Conservation (phyloP, 2,329 filamentous ascomycete species). For the Ophiostoma australiae region DNA sequence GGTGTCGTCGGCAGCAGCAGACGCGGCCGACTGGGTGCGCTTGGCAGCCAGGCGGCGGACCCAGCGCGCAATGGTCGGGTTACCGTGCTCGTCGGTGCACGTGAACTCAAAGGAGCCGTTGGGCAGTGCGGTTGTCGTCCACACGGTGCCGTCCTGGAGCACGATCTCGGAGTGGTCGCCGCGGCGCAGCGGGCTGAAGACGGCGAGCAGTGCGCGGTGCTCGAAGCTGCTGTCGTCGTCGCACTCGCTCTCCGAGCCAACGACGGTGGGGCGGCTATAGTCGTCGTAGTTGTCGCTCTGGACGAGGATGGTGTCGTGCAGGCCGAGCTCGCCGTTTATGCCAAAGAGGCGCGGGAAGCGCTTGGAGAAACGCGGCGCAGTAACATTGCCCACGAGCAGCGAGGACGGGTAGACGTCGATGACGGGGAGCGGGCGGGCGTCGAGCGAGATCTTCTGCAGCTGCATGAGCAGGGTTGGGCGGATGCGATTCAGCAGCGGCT, state of each 20-base stretch:
- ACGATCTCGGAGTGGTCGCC: constrained; percentile 60
- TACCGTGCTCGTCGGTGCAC: constrained; percentile 53
- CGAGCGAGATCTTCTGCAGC: constrained; percentile 59
- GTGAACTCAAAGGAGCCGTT: constrained; percentile 64
- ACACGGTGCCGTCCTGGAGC: constrained; percentile 57
- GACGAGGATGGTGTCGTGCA: constrained; percentile 66
- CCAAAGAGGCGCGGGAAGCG: constrained; percentile 61
- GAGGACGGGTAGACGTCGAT: constrained; percentile 70
- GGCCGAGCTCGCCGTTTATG: constrained; percentile 57
- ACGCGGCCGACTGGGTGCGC: constrained; percentile 16
- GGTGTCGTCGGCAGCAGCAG: constrained; percentile 26
- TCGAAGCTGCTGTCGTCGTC: constrained; percentile 41
- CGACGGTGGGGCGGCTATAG: constrained; percentile 44
- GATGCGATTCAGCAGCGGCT: constrained; percentile 61
- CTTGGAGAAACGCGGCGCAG: constrained; percentile 55
- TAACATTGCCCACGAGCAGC: constrained; percentile 51
- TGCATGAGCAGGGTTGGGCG: constrained; percentile 67
- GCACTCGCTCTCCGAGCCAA: constrained; percentile 39
- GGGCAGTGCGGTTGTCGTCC: constrained; percentile 49
- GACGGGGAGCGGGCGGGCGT: constrained; percentile 59
- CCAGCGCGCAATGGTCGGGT: constrained; percentile 62
- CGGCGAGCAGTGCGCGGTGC: constrained; percentile 54
- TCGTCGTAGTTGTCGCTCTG: constrained; percentile 69
- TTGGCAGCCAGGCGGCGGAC: constrained; percentile 46
- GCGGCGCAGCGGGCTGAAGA: constrained; percentile 59